phyloP scores from a whole-genome alignment of 805 yeast genomes.

The Wickerhamiella azyma region DNA sequence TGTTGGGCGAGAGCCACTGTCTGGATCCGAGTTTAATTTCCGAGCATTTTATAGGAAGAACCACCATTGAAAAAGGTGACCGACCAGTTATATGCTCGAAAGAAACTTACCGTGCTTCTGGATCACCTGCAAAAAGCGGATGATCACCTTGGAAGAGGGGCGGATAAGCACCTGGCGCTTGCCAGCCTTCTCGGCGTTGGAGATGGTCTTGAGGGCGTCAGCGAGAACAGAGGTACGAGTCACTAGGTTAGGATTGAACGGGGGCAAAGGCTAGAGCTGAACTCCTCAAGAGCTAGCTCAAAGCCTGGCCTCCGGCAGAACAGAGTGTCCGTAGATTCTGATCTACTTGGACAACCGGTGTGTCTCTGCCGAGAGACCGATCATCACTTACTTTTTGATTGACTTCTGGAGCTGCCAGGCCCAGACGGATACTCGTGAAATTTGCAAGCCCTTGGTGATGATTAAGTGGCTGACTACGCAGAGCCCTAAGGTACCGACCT shows the following conservation, averaged over 20 bases:
- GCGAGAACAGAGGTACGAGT: constrained; percentile 97
- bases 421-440: background rate
- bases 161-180: constrained; percentile 97
- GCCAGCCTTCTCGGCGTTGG: constrained; percentile 99
- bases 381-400: constrained; percentile 20
- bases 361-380: constrained; percentile 25
- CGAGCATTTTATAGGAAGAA: constrained; percentile 98
- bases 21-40: constrained; percentile 33
- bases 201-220: constrained; percentile 94
- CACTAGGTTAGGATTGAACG: constrained; percentile 36
- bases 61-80: constrained; percentile 36
- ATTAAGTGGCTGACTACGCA: background rate
- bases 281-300: no score
- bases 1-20: background rate
- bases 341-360: constrained; percentile 16
- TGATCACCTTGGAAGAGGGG: constrained; percentile 96
- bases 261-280: constrained; percentile 4
- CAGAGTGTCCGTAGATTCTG: constrained; percentile 23
- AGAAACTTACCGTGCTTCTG: constrained; percentile 77
- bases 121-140: constrained; percentile 92
- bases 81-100: constrained; percentile 98
- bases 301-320: constrained; percentile 4
- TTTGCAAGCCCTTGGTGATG: background rate
- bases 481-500: background rate
- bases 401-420: background rate